Base-by-base conservation (phyloP, 345 rosid species). In the Eucalyptus sideroxylon region DNA sequence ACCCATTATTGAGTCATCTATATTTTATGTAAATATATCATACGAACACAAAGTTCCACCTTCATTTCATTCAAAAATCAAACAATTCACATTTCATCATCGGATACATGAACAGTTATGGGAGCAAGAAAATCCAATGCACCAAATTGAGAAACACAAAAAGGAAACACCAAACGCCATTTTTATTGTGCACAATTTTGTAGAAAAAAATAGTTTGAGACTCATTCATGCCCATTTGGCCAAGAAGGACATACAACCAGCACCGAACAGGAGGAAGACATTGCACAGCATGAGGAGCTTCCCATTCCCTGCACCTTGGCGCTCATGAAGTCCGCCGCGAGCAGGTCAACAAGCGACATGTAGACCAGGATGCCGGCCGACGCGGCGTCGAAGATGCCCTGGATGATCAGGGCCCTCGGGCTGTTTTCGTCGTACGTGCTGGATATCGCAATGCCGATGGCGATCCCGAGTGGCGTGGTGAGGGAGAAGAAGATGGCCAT, bases 281-380 rank as follows among this genome's bases (percentile, higher is more conserved):
- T 87, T 89, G 69, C 72, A 50, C 86, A 27, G 44, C n/a, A 89
- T 8, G 7, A 37, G 90, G 27, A 89, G 90, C 80, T 15, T 69
- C 44, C 90, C 45, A 67, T 44, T 34, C 21, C 55, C 72, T 89
- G 90, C 88, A 89, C n/a, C 88, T 9, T 89, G 30, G 80, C 45
- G 86, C 44, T 89, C 88, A 87, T 87, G 88, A 89, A 89, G 67
- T 89, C 90, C 13, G 87, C 90, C n/a, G 88, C 86, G 19, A 62
- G 67, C 50, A 89, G 88, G 65, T 89, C 88, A 21, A 87, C 88
- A 9, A 89, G 72, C 19, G 90, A 30, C 90, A 89, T 89, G 91
- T 95, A 96, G 37, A 96, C 93, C 42, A 96, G 91, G 83, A 96
- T 92, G n/a, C 98, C 97, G 19, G 98, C 94, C 0, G 97, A 95